phyloP scores from a whole-genome alignment of 2,329 filamentous ascomycete species.

The Lachnellula arida region DNA sequence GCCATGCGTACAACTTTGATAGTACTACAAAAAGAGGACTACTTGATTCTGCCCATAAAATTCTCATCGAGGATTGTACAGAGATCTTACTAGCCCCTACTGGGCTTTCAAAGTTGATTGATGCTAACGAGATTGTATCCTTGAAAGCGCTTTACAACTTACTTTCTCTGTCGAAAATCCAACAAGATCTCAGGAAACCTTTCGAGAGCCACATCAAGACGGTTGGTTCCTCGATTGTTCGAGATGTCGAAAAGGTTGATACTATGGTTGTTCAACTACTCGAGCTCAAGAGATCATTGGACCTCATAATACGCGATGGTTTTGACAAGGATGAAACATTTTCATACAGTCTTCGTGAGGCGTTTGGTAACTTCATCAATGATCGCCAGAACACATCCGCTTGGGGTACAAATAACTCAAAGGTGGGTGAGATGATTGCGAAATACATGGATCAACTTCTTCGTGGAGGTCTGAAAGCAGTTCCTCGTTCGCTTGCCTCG shows the following conservation, averaged over 20 bases:
- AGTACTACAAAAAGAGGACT: slow-evolving; percentile 75
- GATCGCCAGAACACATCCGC: slow-evolving; percentile 67
- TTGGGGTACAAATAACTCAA: slow-evolving; percentile 80
- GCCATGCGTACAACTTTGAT: slow-evolving; percentile 77
- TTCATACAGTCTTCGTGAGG: slow-evolving; percentile 72
- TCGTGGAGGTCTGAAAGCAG: slow-evolving; percentile 78
- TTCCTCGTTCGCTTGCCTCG: slow-evolving; percentile 64
- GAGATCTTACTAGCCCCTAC: slow-evolving; percentile 59
- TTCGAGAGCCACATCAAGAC: slow-evolving; percentile 77
- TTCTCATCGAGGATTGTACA: slow-evolving; percentile 65
- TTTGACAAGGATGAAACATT: slow-evolving; percentile 77
- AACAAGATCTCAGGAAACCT: slow-evolving; percentile 62
- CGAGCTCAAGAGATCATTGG: slow-evolving; percentile 72
- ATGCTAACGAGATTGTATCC: slow-evolving; percentile 62
- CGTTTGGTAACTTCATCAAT: slow-evolving; percentile 90
- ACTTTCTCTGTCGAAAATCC: slow-evolving; percentile 66
- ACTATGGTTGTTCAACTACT: slow-evolving; percentile 85
- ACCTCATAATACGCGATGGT: slow-evolving; percentile 69
- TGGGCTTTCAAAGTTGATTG: slow-evolving; percentile 68
- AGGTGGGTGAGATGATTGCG: slow-evolving; percentile 97
- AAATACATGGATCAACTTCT: slow-evolving; percentile 92
- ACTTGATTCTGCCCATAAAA: slow-evolving; percentile 66
- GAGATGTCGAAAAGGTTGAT: slow-evolving; percentile 70
- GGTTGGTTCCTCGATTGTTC: slow-evolving; percentile 72
- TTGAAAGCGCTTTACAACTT: slow-evolving; percentile 75